Base-by-base conservation (phyloP, 2,329 filamentous ascomycete species). In the Hortaea sp. region DNA sequence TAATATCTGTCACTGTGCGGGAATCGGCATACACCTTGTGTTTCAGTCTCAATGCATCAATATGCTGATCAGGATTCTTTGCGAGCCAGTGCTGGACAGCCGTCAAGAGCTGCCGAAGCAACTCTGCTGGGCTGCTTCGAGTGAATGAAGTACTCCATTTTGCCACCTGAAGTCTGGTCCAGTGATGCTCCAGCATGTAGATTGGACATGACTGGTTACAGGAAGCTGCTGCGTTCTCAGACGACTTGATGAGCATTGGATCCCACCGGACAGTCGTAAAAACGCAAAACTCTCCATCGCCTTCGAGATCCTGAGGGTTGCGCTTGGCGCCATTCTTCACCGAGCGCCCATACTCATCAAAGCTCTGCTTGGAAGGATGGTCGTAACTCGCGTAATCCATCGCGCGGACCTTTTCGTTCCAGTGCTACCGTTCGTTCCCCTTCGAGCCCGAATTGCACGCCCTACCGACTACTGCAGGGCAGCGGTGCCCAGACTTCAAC, bases 211-310 rank as follows among this genome's bases (percentile, higher is more conserved):
- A 50, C 31, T 47, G 53, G 46, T 55, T 57, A 54, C 54, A 54
- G 27, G 61, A 57, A 57, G 56, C 49, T 39, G 53, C 56, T 10
- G 53, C 59, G 45, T 57, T 60, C 20, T 52, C 50, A 34, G 55
- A 43, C 6, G 56, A 54, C 6, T 65, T 52, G 6, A 69, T 58
- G 34, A 90, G 74, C 1, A 62, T 60, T 11, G 76, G 73, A 54
- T 90, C 85, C 61, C 82, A 87, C 45, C 85, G 81, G 47, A 88
- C 69, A 1, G 85, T 83, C 2, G 82, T 83, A 59, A 86, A 83
- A 30, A 89, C 48, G 68, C 51, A 58, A 13, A 50, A 46, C 27
- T 61, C 53, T 20, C 54, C 49, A 20, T 46, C 46, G 41, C 44
- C 42, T 11, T 38, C 32, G 6, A 37, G 39, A 29, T 30, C 32